Percentiles rank a stretch among this genome's conserved stretches.
Evolutionary conservation across 2,329 filamentous ascomycete genomes (phyloP).

Genomic region (Rhynchosporium graminicola): DNA sequence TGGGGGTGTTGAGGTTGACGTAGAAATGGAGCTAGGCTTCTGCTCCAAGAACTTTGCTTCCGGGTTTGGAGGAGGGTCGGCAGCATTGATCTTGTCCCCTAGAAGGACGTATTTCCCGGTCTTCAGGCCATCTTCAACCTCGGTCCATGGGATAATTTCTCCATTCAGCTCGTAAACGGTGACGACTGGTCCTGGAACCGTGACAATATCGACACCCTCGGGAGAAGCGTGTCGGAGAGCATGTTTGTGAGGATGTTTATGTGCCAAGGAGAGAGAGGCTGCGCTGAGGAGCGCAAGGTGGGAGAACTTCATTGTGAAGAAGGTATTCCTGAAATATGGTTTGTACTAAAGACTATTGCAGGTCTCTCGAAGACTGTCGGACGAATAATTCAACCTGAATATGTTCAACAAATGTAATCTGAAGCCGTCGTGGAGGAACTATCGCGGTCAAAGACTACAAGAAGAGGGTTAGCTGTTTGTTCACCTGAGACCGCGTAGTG

Average conservation of each 20-base stretch:
- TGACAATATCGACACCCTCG: conserved; percentile 49
- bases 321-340: conserved; percentile 36
- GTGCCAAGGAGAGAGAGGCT: conserved; percentile 55
- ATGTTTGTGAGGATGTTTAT: conserved; percentile 61
- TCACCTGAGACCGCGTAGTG: conserved; percentile 1
- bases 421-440: conserved; percentile 17
- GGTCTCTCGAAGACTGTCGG: conserved; percentile 30
- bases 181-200: conserved; percentile 60
- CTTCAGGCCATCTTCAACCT: conserved; percentile 71
- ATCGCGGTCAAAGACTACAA: conserved; percentile 25
- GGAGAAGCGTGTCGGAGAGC: conserved; percentile 55
- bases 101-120: conserved; percentile 70
- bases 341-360: conserved; percentile 29
- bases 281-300: conserved; percentile 36
- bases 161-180: conserved; percentile 73
- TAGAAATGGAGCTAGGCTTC: conserved; percentile 29
- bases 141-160: conserved; percentile 55
- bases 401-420: conserved; percentile 25
- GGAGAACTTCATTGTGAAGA: conserved; percentile 42
- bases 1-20: conserved; percentile 41
- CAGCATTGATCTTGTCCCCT: conserved; percentile 52
- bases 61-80: conserved; percentile 37
- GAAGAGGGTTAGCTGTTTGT: conserved; percentile 30
- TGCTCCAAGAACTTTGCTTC: conserved; percentile 26
- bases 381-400: conserved; percentile 8